phyloP scores from a whole-genome alignment of 2,329 filamentous ascomycete species.

The Zymoseptoria ardabiliae region DNA sequence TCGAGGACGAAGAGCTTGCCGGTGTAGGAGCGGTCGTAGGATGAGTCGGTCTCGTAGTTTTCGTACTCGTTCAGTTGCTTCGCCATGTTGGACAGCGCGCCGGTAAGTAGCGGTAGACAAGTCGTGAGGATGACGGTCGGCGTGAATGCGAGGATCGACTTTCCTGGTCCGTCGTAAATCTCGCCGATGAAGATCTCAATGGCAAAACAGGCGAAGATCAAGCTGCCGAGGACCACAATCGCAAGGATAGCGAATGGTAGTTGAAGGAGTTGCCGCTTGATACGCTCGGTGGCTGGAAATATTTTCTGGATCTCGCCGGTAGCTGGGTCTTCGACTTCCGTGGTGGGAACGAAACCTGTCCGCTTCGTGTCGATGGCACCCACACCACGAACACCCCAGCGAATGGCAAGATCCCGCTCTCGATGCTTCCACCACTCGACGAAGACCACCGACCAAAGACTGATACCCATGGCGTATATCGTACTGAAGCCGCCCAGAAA shows the following conservation, averaged over 20 bases:
- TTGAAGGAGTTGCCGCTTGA: slow-evolving; percentile 70
- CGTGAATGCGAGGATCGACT: slow-evolving; percentile 76
- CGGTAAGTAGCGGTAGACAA: slow-evolving; percentile 69
- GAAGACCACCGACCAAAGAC: slow-evolving; percentile 82
- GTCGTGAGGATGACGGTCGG: slow-evolving; percentile 83
- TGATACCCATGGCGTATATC: slow-evolving; percentile 69
- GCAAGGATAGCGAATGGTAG: slow-evolving; percentile 77
- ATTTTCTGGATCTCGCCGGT: slow-evolving; percentile 71
- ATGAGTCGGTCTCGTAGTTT: slow-evolving; percentile 85
- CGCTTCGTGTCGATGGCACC: slow-evolving; percentile 72
- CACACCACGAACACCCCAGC: slow-evolving; percentile 83
- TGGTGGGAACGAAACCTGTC: slow-evolving; percentile 71
- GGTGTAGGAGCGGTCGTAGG: slow-evolving; percentile 75
- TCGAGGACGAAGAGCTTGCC: slow-evolving; percentile 94
- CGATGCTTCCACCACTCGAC: slow-evolving; percentile 96
- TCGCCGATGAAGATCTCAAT: slow-evolving; percentile 96
- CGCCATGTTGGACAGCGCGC: slow-evolving; percentile 68
- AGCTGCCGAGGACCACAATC: slow-evolving; percentile 61
- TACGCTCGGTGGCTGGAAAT: slow-evolving; percentile 68
- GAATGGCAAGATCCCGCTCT: slow-evolving; percentile 74
- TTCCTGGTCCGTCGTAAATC: slow-evolving; percentile 82
- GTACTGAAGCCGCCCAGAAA: slow-evolving; percentile 79
- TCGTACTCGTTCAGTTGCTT: slow-evolving; percentile 72
- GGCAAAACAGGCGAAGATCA: slow-evolving; percentile 81
- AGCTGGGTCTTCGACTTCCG: slow-evolving; percentile 67